These are phyloP conservation scores for Rosa hybrid DNA, from an alignment of 331 rosid species.

Conservation along the genomic window DNA sequence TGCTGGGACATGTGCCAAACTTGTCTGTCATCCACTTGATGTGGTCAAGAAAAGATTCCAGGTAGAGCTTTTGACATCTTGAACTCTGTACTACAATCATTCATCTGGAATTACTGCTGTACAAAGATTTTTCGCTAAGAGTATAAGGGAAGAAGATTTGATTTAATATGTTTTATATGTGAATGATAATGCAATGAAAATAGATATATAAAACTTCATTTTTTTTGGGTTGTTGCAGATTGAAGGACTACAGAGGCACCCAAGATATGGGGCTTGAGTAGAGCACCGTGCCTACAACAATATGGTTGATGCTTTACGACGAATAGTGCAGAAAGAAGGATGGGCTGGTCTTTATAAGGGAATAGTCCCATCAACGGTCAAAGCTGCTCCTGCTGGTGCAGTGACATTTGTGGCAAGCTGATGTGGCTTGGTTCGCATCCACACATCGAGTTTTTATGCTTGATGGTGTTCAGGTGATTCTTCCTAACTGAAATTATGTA, in stretches of 20 bases:
- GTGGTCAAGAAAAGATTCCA: constrained; percentile 97
- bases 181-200: not conserved
- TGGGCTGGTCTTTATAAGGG: constrained; percentile 92
- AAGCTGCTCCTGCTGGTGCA: constrained; percentile 95
- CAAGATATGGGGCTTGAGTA: constrained; percentile 79
- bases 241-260: constrained; percentile 88
- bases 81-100: too few relatives aligned
- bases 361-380: constrained; percentile 76
- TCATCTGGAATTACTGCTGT: not conserved
- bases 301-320: constrained; percentile 66
- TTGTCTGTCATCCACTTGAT: constrained; percentile 98
- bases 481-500: too few relatives aligned
- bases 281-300: constrained; percentile 68
- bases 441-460: too few relatives aligned
- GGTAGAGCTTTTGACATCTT: constrained; percentile 42
- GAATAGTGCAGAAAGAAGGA: constrained; percentile 64
- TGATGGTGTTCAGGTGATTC: too few relatives aligned
- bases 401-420: constrained; percentile 94
- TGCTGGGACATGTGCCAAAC: constrained; percentile 92
- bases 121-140: not conserved
- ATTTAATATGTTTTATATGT: not conserved
- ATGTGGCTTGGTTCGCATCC: too few relatives aligned
- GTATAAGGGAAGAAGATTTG: not conserved
- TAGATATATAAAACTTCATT: not conserved
- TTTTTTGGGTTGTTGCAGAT: constrained; percentile 37